Conservation (phyloP, 2,329 filamentous ascomycete genomes). For the Alternaria conjuncta region DNA sequence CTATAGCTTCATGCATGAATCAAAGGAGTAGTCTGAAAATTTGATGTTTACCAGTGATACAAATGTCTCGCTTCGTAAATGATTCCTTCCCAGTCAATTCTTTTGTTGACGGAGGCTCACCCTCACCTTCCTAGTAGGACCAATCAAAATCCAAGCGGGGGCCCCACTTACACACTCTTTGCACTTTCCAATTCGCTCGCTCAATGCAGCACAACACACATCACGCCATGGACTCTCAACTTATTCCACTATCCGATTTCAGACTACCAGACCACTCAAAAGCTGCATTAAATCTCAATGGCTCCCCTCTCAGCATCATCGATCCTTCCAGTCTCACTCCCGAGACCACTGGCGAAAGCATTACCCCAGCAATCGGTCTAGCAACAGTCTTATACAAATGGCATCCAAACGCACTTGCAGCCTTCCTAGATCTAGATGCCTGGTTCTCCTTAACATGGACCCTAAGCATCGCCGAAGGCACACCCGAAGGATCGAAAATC, state of each 20-base stretch:
- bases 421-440: constrained; percentile 30
- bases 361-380: constrained; percentile 19
- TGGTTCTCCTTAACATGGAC: constrained; percentile 36
- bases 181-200: constrained; percentile 8
- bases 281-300: constrained; percentile 10
- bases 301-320: constrained; percentile 14
- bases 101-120: not conserved
- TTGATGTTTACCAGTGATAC: not conserved
- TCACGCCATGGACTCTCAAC: constrained; percentile 3
- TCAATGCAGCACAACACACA: not conserved
- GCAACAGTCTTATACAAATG: constrained; percentile 29
- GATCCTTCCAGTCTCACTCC: constrained; percentile 1
- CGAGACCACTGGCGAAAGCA: not conserved
- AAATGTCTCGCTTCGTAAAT: not conserved
- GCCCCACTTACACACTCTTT: constrained; percentile 11
- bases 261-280: constrained; percentile 20
- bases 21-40: not conserved
- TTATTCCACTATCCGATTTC: constrained; percentile 9
- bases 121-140: not conserved
- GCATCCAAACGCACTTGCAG: constrained; percentile 23
- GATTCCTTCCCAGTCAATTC: not conserved
- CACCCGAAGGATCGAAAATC: constrained; percentile 16
- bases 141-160: constrained; percentile 1
- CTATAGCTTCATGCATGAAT: not conserved
- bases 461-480: constrained; percentile 8